A percentile compares a stretch with the other conserved stretches of the same genome.
phyloP scores from a whole-genome alignment of 75 land plant genomes.

The Pinus tabuliformis region DNA sequence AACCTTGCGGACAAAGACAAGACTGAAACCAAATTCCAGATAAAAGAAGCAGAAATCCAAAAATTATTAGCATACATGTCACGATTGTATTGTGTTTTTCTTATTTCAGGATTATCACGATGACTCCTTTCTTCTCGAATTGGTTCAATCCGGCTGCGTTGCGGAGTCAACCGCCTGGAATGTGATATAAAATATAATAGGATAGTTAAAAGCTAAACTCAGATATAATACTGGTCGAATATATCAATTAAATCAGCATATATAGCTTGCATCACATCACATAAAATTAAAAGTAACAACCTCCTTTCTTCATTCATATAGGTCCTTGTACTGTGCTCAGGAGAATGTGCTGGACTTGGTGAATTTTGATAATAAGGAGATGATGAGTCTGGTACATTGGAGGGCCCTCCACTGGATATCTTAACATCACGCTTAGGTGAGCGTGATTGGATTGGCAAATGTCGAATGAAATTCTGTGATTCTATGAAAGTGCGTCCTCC shows the following conservation, averaged over 20 bases:
- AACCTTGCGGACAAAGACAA: background rate
- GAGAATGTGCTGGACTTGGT: conserved; percentile 17
- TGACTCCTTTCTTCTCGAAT: conserved; percentile 7
- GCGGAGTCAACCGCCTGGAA: conserved; percentile 9
- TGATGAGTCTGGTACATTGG: conserved; percentile 3
- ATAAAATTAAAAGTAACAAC: conserved; percentile 7
- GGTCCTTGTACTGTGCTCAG: conserved; percentile 1
- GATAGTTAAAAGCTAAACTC: background rate
- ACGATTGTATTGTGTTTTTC: conserved; percentile 10
- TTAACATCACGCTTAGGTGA: conserved; percentile 40
- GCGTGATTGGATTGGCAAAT: conserved; percentile 16
- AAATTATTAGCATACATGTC: conserved; percentile 14
- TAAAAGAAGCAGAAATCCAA: background rate
- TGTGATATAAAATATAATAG: too few relatives aligned
- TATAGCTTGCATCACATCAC: background rate
- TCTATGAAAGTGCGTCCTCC: background rate
- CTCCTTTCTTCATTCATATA: conserved; percentile 20
- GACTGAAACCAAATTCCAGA: background rate
- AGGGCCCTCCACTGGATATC: background rate
- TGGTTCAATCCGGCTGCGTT: conserved; percentile 17
- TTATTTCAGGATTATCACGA: conserved; percentile 15
- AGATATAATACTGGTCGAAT: background rate
- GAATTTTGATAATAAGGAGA: conserved; percentile 20
- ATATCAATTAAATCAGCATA: background rate
- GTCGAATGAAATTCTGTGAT: background rate